A percentile compares a stretch with the other conserved stretches of the same genome.
Conservation (phyloP, 2,329 filamentous ascomycete genomes). For the Arthroderma sp. region DNA sequence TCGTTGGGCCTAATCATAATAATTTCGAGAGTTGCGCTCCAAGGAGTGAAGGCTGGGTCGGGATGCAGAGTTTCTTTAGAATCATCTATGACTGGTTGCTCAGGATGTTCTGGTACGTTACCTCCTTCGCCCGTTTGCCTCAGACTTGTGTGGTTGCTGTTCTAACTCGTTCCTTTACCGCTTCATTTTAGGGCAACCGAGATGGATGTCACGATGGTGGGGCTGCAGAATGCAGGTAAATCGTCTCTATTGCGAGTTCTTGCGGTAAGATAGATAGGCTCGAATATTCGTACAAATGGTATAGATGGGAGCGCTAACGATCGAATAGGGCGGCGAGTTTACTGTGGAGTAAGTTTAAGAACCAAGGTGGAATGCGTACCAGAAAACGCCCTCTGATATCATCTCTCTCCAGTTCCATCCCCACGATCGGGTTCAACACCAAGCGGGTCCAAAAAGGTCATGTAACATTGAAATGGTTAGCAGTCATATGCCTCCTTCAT, state of each 20-base stretch:
- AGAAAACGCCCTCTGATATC: too few relatives aligned
- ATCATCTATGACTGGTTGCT: slow-evolving; percentile 97
- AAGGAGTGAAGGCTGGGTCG: slow-evolving; percentile 15
- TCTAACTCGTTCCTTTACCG: background rate
- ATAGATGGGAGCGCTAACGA: slow-evolving; percentile 20
- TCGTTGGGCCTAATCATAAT: background rate
- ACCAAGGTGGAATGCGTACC: background rate
- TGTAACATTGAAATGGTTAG: slow-evolving; percentile 86
- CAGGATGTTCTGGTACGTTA: slow-evolving; percentile 83
- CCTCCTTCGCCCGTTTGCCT: background rate
- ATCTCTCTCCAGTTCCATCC: slow-evolving; percentile 64
- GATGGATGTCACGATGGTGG: slow-evolving; percentile 99
- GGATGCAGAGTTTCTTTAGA: slow-evolving; percentile 84
- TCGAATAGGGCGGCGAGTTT: slow-evolving; percentile 79
- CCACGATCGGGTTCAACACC: slow-evolving; percentile 98
- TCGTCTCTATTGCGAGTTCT: slow-evolving; percentile 87
- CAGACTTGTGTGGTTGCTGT: background rate
- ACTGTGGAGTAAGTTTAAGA: slow-evolving; percentile 75
- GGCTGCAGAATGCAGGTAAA: slow-evolving; percentile 94
- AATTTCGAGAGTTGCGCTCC: background rate
- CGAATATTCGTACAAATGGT: too few relatives aligned
- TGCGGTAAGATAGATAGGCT: slow-evolving; percentile 54
- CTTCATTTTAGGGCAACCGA: slow-evolving; percentile 66
- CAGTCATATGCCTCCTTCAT: too few relatives aligned
- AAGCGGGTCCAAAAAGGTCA: slow-evolving; percentile 96